Percentiles rank a stretch among this genome's conserved stretches.
phyloP scores from a whole-genome alignment of 2,329 filamentous ascomycete species.

The Penicillium polonicum region DNA sequence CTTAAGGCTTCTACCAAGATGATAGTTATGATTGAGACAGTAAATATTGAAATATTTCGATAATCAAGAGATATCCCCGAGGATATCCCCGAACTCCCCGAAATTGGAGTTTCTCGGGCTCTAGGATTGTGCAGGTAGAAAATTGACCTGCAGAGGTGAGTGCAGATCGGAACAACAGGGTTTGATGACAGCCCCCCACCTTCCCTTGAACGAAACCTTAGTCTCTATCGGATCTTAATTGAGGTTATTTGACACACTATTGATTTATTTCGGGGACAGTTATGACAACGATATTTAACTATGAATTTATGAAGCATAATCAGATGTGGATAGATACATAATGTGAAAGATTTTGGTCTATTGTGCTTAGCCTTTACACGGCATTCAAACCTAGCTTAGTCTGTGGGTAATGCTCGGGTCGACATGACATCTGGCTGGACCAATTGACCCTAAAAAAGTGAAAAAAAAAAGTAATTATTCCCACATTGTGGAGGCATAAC shows the following conservation, averaged over 20 bases:
- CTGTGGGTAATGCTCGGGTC: background rate
- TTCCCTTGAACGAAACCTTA: background rate
- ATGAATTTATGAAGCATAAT: background rate
- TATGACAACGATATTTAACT: background rate
- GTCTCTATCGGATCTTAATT: background rate
- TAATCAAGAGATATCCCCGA: background rate
- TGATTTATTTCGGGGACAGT: background rate
- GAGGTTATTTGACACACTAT: background rate
- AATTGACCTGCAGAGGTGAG: background rate
- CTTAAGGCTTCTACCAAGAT: background rate
- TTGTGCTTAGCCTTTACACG: background rate
- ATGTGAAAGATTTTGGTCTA: background rate
- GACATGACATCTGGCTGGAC: background rate
- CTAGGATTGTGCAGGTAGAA: background rate
- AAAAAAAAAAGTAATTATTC: background rate
- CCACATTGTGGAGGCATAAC: background rate
- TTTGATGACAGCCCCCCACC: background rate
- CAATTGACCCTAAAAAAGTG: no score
- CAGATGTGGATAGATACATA: background rate
- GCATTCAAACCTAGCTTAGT: no score
- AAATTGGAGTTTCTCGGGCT: background rate
- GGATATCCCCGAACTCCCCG: background rate
- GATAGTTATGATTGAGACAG: background rate
- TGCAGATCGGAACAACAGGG: background rate
- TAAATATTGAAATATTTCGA: background rate